phyloP scores from a whole-genome alignment of 2,329 filamentous ascomycete genomes.

The Macrophomina phaseolina region DNA sequence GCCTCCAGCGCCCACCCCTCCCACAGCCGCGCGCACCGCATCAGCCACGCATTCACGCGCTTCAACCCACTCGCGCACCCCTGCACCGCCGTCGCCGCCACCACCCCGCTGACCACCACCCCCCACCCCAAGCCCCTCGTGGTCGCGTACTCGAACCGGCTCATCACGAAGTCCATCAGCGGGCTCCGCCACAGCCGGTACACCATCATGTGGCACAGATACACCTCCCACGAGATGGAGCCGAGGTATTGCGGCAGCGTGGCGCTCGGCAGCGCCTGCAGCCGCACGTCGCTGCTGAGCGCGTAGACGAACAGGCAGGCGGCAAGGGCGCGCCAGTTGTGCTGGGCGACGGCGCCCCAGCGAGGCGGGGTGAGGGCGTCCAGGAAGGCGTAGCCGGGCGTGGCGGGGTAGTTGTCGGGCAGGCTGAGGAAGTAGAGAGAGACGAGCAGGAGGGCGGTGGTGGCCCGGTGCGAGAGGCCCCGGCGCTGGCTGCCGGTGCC shows the following conservation, averaged over 20 bases:
- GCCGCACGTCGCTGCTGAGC: background rate
- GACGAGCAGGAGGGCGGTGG: conserved; percentile 48
- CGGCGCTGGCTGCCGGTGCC: no score
- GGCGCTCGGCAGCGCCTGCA: conserved; percentile 47
- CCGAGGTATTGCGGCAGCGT: conserved; percentile 56
- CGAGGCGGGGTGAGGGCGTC: conserved; percentile 55
- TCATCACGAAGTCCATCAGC: background rate
- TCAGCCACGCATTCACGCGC: background rate
- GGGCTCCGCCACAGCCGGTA: background rate
- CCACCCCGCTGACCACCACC: background rate
- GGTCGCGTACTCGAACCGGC: background rate
- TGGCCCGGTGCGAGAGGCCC: background rate
- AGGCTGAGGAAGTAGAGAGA: conserved; percentile 58
- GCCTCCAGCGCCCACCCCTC: background rate
- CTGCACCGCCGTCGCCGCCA: background rate
- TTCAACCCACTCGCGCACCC: background rate
- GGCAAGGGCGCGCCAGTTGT: conserved; percentile 63
- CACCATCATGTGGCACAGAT: conserved; percentile 51
- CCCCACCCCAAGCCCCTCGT: background rate
- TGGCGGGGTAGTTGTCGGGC: conserved; percentile 46
- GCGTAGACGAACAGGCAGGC: conserved; percentile 40
- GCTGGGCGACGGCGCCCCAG: conserved; percentile 55
- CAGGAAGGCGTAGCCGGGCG: conserved; percentile 60
- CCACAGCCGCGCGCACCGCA: background rate
- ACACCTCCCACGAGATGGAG: conserved; percentile 58